Conservation (phyloP, 345 rosid genomes). For the Eutrema heterophyllum region DNA sequence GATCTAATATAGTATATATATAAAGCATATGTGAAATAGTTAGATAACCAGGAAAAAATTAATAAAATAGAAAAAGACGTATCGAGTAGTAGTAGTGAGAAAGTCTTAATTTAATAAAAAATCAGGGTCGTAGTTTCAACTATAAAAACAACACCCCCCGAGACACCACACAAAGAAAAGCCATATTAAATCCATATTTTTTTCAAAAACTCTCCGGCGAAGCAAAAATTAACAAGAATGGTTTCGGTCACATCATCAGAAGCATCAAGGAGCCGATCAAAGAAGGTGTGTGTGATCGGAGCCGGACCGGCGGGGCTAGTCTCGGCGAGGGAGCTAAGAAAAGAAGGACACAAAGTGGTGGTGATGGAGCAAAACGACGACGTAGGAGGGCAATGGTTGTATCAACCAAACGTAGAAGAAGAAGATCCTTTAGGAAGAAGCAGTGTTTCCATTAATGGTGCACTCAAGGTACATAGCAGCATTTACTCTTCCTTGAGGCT, state of each 20-base stretch:
- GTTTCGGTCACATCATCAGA: slow-evolving; percentile 20
- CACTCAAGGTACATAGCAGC: slow-evolving; percentile 71
- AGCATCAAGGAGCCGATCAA: slow-evolving; percentile 8
- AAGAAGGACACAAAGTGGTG: slow-evolving; percentile 72
- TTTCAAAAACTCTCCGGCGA: background rate
- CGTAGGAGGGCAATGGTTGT: slow-evolving; percentile 92
- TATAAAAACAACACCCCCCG: slow-evolving; percentile 16
- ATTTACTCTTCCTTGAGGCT: slow-evolving; percentile 74
- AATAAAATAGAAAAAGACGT: background rate
- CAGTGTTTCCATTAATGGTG: slow-evolving; percentile 16
- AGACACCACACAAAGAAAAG: slow-evolving; percentile 11
- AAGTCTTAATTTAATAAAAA: slow-evolving; percentile 9
- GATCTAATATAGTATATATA: background rate
- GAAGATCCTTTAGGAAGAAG: slow-evolving; percentile 55
- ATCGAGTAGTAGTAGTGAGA: slow-evolving; percentile 31
- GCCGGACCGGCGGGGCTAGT: slow-evolving; percentile 94
- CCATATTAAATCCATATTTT: background rate
- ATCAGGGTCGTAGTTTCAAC: background rate
- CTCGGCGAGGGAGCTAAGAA: slow-evolving; percentile 78
- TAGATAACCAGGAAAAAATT: background rate
- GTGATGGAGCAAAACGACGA: slow-evolving; percentile 82
- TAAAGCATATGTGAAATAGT: background rate
- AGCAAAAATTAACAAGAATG: slow-evolving; percentile 1
- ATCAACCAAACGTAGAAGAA: slow-evolving; percentile 47
- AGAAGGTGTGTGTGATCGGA: slow-evolving; percentile 92